phyloP scores from a whole-genome alignment of 331 rosid species.

The Prunus yedoensis region DNA sequence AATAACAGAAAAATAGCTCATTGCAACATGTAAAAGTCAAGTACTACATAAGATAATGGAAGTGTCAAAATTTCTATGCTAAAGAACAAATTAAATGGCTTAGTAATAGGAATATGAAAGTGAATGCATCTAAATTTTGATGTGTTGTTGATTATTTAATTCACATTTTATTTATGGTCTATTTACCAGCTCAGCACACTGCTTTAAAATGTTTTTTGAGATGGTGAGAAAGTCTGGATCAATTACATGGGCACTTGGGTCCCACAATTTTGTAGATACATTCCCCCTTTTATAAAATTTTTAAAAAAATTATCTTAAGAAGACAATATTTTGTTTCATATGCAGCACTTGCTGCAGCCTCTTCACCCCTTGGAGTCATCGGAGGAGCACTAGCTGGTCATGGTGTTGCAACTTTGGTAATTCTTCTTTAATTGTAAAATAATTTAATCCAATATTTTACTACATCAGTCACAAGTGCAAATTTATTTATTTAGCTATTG shows the following conservation, averaged over 20 bases:
- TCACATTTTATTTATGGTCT: background rate
- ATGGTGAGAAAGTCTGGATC: background rate
- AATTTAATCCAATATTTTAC: background rate
- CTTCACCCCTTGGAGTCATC: slow-evolving; percentile 95
- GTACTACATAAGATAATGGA: background rate
- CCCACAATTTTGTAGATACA: slow-evolving; percentile 10
- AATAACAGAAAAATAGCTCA: background rate
- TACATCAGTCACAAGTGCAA: background rate
- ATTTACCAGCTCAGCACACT: background rate
- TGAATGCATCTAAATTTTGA: background rate
- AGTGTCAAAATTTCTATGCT: background rate
- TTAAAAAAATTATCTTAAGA: background rate
- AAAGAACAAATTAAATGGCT: background rate
- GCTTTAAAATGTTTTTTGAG: background rate
- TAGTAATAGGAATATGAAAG: background rate
- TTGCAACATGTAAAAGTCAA: background rate
- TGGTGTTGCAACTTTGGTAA: slow-evolving; percentile 92
- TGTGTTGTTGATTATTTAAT: background rate
- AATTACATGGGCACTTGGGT: background rate
- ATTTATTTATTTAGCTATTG: background rate
- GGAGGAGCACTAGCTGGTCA: slow-evolving; percentile 97
- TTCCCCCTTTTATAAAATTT: background rate
- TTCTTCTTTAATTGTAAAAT: slow-evolving; percentile 1
- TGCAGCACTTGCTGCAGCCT: slow-evolving; percentile 97
- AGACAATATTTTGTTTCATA: slow-evolving; percentile 24